Evolutionary conservation across 257 asterid species (phyloP).

Genomic region (Ocimum tenuiflorum): DNA sequence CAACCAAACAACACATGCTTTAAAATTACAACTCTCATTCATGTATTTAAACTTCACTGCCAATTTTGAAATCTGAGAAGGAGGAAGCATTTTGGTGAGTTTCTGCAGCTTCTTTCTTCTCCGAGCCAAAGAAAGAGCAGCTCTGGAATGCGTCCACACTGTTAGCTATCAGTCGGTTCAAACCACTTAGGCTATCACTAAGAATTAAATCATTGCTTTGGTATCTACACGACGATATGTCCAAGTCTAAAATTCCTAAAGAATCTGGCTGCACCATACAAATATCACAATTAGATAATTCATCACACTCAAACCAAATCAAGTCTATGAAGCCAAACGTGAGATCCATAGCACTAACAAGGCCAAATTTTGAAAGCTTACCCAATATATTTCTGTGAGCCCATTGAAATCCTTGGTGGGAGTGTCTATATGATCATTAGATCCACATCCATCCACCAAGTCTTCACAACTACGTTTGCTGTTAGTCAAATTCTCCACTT

Average conservation of each 20-base stretch:
- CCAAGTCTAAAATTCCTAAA: conserved; percentile 91
- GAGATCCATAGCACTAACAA: no score
- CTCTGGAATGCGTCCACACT: conserved; percentile 87
- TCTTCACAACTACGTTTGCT: conserved; percentile 30
- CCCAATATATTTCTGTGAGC: conserved; percentile 83
- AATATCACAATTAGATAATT: conserved; percentile 24
- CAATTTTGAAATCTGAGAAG: conserved; percentile 44
- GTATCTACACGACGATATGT: conserved; percentile 74
- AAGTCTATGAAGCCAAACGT: no score
- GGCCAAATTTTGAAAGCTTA: no score
- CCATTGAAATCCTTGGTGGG: conserved; percentile 51
- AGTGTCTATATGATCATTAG: conserved; percentile 37
- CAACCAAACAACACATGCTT: conserved; percentile 22
- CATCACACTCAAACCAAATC: no score
- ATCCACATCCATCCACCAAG: conserved; percentile 28
- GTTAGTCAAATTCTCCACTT: conserved; percentile 28
- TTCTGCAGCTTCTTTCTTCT: conserved; percentile 63
- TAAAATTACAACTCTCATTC: conserved; percentile 14
- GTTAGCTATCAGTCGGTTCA: conserved; percentile 79
- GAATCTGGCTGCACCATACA: conserved; percentile 75
- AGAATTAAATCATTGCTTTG: conserved; percentile 67
- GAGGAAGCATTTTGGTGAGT: conserved; percentile 41
- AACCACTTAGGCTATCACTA: conserved; percentile 81
- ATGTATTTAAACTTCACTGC: conserved; percentile 37
- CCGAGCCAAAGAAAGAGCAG: conserved; percentile 76